Evolutionary conservation across 2,329 filamentous ascomycete genomes (phyloP), one percentile per base, ranked within the genome.

Genomic region (Phyllosticta ampelicida): DNA sequence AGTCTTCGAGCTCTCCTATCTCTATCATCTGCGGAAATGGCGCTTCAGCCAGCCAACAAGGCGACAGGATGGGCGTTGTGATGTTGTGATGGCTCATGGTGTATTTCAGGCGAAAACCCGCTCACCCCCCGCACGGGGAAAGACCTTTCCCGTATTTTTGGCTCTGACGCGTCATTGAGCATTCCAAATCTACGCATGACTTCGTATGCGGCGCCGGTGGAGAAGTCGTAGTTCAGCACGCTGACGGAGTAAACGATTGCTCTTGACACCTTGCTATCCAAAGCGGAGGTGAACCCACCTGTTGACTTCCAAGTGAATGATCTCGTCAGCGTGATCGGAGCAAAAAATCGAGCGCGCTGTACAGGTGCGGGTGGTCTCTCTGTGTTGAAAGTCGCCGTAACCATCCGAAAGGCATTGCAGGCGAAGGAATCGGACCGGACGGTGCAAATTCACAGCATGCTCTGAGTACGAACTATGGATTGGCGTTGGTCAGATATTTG

Each of bases 81-180:
- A 51, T 13, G 10, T 36, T 36, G 48, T 50, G 9, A 51, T 13
- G 2, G 16, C 18, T 51, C 16, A 21, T 51, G 16, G 13, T 51
- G 19, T 51, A 21, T 51, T 26, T 1, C 18, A 51, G 49, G 56
- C 1, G 82, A 84, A 67, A 84, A 83, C 60, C 78, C 80, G 0
- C 65, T 72, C 0, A 77, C 84, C 53, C 75, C 79, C 0, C 66
- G 67, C 8, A 66, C 70, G 1, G 69, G 65, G 0, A 68, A 68
- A 60, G 75, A 75, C 61, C 77, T 80, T 54, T 83, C 82, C 60
- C 74, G 79, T 0, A 75, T 84, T n/a, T 78, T 83, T 60, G 80
- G 80, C 0, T 77, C 75, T 0, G 68, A 78, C 2, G 80, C 69
- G 0, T 75, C 72, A 19, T 64, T 84, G 1, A 81, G 79, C 63